Percentiles rank a stretch among this genome's conserved stretches.
These are phyloP conservation scores for Cordyceps pruinosa DNA, from an alignment of 2,329 filamentous ascomycete species.

Conservation along the genomic window DNA sequence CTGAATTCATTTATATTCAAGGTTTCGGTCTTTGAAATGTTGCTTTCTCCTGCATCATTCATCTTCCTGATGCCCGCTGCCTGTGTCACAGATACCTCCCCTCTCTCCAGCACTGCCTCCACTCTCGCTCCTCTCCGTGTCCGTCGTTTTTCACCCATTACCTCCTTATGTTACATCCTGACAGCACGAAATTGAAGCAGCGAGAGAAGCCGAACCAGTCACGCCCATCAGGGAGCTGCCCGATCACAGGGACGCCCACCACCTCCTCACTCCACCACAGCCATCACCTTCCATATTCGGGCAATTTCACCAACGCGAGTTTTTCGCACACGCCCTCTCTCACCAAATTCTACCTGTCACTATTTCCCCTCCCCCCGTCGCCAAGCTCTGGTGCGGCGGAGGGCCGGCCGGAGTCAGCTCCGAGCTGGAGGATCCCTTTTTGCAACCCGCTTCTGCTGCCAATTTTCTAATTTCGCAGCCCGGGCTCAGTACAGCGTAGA, in stretches of 20 bases:
- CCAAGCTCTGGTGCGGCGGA: too few species aligned
- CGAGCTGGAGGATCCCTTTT: too few species aligned
- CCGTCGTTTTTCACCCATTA: background rate
- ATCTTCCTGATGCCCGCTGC: too few species aligned
- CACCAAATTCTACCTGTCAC: too few species aligned
- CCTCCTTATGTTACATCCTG: background rate
- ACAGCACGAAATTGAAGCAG: background rate
- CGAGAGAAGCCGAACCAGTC: too few species aligned
- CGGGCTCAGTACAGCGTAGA: background rate
- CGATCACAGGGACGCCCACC: background rate
- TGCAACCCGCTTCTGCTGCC: too few species aligned
- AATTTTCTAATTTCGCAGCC: background rate
- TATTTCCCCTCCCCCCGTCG: too few species aligned
- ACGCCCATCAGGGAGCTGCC: background rate
- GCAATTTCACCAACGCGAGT: background rate
- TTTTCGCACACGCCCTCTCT: background rate
- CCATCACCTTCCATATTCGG: background rate
- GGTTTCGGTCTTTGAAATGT: too few species aligned
- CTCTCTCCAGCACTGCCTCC: background rate
- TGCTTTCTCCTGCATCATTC: too few species aligned
- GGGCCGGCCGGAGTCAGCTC: too few species aligned
- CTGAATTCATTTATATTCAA: too few species aligned
- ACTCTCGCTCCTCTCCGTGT: background rate
- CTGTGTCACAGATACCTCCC: too few species aligned
- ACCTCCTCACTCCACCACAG: background rate